phyloP scores from a whole-genome alignment of 306 rosid species.

The Lathyrus sativus region DNA sequence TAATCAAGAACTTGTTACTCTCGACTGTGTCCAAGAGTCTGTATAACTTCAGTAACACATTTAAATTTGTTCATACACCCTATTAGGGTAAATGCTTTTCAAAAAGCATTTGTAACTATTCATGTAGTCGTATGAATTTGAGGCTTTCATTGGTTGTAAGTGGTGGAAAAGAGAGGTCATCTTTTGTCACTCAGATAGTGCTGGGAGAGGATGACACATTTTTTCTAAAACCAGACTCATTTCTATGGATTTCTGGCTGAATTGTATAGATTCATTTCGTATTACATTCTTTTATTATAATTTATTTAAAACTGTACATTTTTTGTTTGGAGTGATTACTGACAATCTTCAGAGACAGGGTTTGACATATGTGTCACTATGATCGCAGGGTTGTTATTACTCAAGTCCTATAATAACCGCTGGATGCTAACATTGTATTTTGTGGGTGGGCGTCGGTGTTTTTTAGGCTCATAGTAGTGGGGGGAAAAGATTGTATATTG shows the following conservation, averaged over 20 bases:
- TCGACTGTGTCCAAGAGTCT: background rate
- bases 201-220: background rate
- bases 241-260: slow-evolving; percentile 29
- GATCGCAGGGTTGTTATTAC: slow-evolving; percentile 86
- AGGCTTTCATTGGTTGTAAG: background rate
- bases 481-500: slow-evolving; percentile 37
- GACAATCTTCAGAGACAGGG: slow-evolving; percentile 50
- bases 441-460: slow-evolving; percentile 55
- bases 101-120: slow-evolving; percentile 5
- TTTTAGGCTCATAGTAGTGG: slow-evolving; percentile 48
- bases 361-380: slow-evolving; percentile 79
- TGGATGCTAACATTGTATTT: slow-evolving; percentile 63
- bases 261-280: background rate
- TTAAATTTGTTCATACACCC: background rate
- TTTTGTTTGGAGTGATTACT: slow-evolving; percentile 42
- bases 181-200: background rate
- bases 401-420: slow-evolving; percentile 61
- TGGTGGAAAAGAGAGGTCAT: background rate
- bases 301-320: slow-evolving; percentile 22
- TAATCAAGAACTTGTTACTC: background rate
- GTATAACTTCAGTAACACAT: background rate
- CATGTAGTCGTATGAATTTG: background rate
- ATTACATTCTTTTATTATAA: slow-evolving; percentile 8
- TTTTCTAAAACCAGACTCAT: background rate
- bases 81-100: background rate